Evolutionary conservation across 768 basidiomycete species (phyloP).

Genomic region (Podaxis sp.): DNA sequence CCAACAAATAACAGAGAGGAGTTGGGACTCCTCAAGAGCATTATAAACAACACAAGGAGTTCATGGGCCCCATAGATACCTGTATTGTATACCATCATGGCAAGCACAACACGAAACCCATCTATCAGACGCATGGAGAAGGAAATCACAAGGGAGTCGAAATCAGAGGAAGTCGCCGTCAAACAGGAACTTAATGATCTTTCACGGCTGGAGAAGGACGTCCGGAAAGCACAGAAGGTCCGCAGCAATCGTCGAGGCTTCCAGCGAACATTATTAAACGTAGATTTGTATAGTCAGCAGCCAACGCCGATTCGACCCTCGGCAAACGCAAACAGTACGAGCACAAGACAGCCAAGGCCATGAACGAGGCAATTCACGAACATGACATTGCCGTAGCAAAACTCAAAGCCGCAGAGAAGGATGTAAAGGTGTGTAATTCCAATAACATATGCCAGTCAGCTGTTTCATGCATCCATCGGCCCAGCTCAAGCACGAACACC

Average conservation of each 20-base stretch:
- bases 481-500: neutral
- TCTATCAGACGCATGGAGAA: conserved; percentile 40
- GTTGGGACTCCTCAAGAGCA: neutral
- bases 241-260: neutral
- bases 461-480: neutral
- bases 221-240: conserved; percentile 53
- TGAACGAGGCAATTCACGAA: conserved; percentile 51
- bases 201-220: conserved; percentile 48
- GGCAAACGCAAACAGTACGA: conserved; percentile 51
- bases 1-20: neutral
- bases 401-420: conserved; percentile 39
- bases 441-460: neutral
- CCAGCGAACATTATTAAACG: neutral
- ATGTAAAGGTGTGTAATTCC: conserved; percentile 34
- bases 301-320: conserved; percentile 17
- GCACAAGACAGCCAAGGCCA: conserved; percentile 40
- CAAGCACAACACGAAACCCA: conserved; percentile 22
- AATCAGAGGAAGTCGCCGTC: conserved; percentile 47
- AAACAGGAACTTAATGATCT: conserved; percentile 56
- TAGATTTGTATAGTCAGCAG: conserved; percentile 11
- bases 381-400: conserved; percentile 48
- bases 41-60: conserved; percentile 1
- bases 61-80: conserved; percentile 12
- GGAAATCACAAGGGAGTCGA: conserved; percentile 45
- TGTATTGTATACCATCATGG: neutral